Conservation (phyloP, 164 flowering plant species). For the Chimonanthus praecox region DNA sequence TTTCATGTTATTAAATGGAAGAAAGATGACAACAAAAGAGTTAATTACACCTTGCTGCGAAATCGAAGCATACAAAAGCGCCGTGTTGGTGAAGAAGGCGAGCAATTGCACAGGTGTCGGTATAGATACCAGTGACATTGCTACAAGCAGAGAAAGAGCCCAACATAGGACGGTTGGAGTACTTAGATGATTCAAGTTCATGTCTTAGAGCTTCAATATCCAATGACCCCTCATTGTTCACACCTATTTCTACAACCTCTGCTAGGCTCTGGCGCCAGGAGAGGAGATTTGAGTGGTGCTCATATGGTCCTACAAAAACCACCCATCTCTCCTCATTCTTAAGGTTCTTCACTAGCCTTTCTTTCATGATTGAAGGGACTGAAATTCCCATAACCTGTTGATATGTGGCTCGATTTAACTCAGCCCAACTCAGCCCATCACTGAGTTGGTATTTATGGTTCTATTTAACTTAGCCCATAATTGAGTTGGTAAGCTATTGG, state of each 20-base stretch:
- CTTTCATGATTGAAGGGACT: slow-evolving; percentile 19
- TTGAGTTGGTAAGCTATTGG: too few relatives aligned
- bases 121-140: slow-evolving; percentile 59
- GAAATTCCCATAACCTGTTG: slow-evolving; percentile 25
- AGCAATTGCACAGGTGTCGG: slow-evolving; percentile 54
- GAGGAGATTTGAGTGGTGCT: slow-evolving; percentile 40
- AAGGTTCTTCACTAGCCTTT: slow-evolving; percentile 1
- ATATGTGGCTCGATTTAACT: too few relatives aligned
- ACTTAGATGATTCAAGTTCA: slow-evolving; percentile 27
- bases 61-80: slow-evolving; percentile 78
- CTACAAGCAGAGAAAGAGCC: slow-evolving; percentile 88
- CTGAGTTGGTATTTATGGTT: too few relatives aligned
- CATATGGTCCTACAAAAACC: slow-evolving; percentile 37
- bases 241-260: slow-evolving; percentile 30
- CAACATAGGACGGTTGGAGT: slow-evolving; percentile 42
- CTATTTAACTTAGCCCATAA: too few relatives aligned
- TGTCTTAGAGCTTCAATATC: slow-evolving; percentile 40
- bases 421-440: too few relatives aligned
- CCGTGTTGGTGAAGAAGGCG: slow-evolving; percentile 58
- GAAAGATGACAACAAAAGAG: too few relatives aligned
- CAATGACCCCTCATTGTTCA: slow-evolving; percentile 38
- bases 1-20: too few relatives aligned
- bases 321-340: slow-evolving; percentile 22
- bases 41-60: slow-evolving; percentile 18
- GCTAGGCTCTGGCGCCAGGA: slow-evolving; percentile 27